These are phyloP conservation scores for Exserohilum rostratum DNA, from an alignment of 2,329 filamentous ascomycete genomes.

Conservation along the genomic window DNA sequence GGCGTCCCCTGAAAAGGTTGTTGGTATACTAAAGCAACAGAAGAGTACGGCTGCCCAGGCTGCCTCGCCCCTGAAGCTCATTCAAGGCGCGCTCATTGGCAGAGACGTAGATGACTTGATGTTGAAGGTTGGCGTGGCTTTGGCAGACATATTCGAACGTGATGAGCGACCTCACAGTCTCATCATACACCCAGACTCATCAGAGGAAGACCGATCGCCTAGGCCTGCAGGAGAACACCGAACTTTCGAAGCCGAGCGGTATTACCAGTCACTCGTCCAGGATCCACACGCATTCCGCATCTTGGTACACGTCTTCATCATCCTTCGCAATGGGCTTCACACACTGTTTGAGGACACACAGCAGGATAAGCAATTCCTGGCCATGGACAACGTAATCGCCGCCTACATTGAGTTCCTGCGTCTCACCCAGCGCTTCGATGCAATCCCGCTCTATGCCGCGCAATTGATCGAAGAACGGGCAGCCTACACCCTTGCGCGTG, in stretches of 20 bases:
- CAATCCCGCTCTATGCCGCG: conserved; percentile 88
- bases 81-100: conserved; percentile 77
- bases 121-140: conserved; percentile 51
- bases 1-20: conserved; percentile 61
- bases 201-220: conserved; percentile 22
- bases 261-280: conserved; percentile 43
- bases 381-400: conserved; percentile 75
- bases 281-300: conserved; percentile 54
- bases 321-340: conserved; percentile 61
- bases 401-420: conserved; percentile 83
- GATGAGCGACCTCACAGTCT: conserved; percentile 37
- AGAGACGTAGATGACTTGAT: conserved; percentile 58
- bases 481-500: conserved; percentile 74
- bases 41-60: conserved; percentile 64
- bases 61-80: conserved; percentile 70
- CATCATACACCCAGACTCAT: conserved; percentile 40
- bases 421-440: conserved; percentile 66
- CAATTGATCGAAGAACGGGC: conserved; percentile 70
- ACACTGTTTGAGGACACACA: conserved; percentile 18
- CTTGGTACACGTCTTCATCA: conserved; percentile 63
- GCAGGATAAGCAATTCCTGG: conserved; percentile 36
- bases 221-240: conserved; percentile 27
- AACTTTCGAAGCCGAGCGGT: conserved; percentile 28
- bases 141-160: conserved; percentile 47
- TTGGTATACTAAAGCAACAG: conserved; percentile 65